Percentiles rank a stretch among this genome's conserved stretches.
Evolutionary conservation across 495 filamentous ascomycete species (phyloP).

Genomic region (Clavariopsis aquatica): DNA sequence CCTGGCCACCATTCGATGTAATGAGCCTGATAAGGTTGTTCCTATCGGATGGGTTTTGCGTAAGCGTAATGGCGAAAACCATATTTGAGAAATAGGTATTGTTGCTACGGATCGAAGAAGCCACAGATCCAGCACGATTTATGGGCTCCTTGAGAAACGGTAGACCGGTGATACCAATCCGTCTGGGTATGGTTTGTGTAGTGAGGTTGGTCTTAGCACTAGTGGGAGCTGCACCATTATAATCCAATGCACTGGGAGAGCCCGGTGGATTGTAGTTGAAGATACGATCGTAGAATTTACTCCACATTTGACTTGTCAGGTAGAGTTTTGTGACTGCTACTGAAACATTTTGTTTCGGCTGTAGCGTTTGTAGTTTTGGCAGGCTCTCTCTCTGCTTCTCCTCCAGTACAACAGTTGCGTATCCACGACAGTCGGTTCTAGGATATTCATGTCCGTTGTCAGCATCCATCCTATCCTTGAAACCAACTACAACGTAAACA

Average conservation of each 20-base stretch:
- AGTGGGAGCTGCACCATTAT: slow-evolving; percentile 35
- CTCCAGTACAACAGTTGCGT: slow-evolving; percentile 37
- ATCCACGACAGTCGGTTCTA: slow-evolving; percentile 43
- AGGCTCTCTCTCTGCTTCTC: slow-evolving; percentile 42
- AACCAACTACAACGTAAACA: slow-evolving; percentile 44
- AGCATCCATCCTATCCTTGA: slow-evolving; percentile 36
- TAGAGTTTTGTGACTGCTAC: slow-evolving; percentile 45
- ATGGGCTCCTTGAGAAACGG: slow-evolving; percentile 21
- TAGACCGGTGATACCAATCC: slow-evolving; percentile 7
- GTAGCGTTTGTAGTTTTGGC: background rate
- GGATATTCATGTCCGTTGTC: slow-evolving; percentile 27
- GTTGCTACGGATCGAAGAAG: slow-evolving; percentile 14
- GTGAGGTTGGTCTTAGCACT: slow-evolving; percentile 20
- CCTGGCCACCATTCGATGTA: slow-evolving; percentile 64
- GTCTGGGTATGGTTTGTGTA: slow-evolving; percentile 40
- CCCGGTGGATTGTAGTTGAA: slow-evolving; percentile 10
- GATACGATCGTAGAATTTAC: slow-evolving; percentile 38
- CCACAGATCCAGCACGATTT: slow-evolving; percentile 20
- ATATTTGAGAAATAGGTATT: slow-evolving; percentile 65
- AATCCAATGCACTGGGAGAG: background rate
- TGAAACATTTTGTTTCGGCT: slow-evolving; percentile 25
- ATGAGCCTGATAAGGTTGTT: slow-evolving; percentile 56
- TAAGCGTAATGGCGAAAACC: slow-evolving; percentile 78
- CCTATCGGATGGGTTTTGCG: slow-evolving; percentile 52
- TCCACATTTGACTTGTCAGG: slow-evolving; percentile 43